Conservation (phyloP, 1,139 yeast genomes). For the Suhomyces bribrorum region DNA sequence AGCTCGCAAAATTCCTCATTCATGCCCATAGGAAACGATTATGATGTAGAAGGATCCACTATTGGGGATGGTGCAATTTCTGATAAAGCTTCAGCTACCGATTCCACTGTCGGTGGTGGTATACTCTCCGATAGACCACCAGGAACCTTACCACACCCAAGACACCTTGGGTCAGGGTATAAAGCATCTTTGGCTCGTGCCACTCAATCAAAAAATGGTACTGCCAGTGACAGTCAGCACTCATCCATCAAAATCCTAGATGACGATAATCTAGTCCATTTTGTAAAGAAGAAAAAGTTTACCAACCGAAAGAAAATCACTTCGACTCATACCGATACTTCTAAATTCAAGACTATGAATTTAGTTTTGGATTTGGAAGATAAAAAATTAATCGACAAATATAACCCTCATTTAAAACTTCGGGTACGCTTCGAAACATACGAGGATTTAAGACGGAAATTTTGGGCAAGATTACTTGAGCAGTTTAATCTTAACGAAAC, state of each 20-base stretch:
- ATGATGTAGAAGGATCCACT: not conserved
- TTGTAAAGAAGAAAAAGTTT: conserved; percentile 30
- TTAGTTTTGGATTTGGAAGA: conserved; percentile 37
- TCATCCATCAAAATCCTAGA: conserved; percentile 29
- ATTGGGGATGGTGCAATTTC: not conserved
- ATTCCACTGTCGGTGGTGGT: too few species aligned
- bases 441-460: conserved; percentile 58
- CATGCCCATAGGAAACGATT: conserved; percentile 8
- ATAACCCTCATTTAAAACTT: conserved; percentile 57
- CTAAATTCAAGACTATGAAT: conserved; percentile 46
- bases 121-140: too few species aligned
- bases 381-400: conserved; percentile 36
- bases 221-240: conserved; percentile 10
- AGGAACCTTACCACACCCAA: too few species aligned
- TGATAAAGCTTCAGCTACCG: too few species aligned
- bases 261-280: conserved; percentile 34
- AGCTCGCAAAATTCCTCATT: conserved; percentile 3
- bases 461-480: conserved; percentile 67
- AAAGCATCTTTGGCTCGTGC: not conserved
- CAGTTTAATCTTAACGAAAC: conserved; percentile 51
- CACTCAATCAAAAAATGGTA: not conserved
- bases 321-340: conserved; percentile 38
- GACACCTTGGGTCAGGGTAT: not conserved
- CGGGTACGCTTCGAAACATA: conserved; percentile 72
- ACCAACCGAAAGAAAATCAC: conserved; percentile 30